Percentiles rank a stretch among this genome's conserved stretches.
These are phyloP conservation scores for Schoenoplectus tabernaemontani DNA, from an alignment of 202 grass and related monocot genomes.

Conservation along the genomic window DNA sequence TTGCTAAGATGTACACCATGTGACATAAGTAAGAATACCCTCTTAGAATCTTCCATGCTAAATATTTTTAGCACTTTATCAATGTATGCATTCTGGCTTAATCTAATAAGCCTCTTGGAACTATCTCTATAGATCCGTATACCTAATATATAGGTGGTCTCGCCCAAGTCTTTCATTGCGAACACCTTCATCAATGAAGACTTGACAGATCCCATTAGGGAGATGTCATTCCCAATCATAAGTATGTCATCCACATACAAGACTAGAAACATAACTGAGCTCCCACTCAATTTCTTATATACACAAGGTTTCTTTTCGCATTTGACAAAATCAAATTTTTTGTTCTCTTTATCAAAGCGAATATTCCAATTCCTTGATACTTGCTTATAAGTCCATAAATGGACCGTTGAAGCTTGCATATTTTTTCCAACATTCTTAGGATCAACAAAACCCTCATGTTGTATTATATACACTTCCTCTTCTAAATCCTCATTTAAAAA, in stretches of 20 bases:
- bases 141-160: too few species aligned
- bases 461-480: background rate
- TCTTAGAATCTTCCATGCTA: background rate
- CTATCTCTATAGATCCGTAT: too few species aligned
- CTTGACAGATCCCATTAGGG: background rate
- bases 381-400: background rate
- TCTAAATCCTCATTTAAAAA: background rate
- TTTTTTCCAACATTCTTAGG: background rate
- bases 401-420: background rate
- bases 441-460: background rate
- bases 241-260: too few species aligned
- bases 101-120: too few species aligned
- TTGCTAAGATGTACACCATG: background rate
- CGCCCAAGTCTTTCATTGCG: background rate
- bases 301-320: background rate
- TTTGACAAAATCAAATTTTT: background rate
- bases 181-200: background rate
- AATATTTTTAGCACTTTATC: background rate
- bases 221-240: background rate
- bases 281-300: background rate
- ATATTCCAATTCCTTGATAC: background rate
- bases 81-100: too few species aligned
- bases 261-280: background rate
- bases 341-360: background rate
- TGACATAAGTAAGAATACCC: background rate